These are phyloP conservation scores for Graphiopsis chlorocephala DNA, from an alignment of 2,329 filamentous ascomycete species.

Conservation along the genomic window DNA sequence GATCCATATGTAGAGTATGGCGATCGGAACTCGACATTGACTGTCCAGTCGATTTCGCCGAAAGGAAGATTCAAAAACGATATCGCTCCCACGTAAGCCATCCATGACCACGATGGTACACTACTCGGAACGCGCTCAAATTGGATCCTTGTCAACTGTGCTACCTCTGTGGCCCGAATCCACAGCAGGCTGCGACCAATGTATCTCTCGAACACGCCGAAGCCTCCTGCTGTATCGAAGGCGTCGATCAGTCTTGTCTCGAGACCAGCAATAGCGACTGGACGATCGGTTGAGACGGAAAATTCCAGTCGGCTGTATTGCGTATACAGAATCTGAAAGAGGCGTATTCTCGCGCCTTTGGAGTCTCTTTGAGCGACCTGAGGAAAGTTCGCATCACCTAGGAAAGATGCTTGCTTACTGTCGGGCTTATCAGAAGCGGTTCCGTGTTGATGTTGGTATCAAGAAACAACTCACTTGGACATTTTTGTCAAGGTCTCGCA, in stretches of 20 bases:
- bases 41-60: neutral
- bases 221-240: neutral
- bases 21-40: neutral
- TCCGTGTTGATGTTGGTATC: neutral
- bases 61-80: neutral
- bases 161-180: neutral
- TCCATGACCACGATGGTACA: neutral
- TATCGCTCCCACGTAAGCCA: neutral
- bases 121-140: neutral
- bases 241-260: neutral
- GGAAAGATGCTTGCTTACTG: neutral
- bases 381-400: neutral
- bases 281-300: neutral
- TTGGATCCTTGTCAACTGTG: neutral
- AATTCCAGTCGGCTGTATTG: neutral
- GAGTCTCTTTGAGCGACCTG: neutral
- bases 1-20: neutral
- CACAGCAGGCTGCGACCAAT: neutral
- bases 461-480: neutral
- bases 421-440: neutral
- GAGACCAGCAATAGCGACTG: neutral
- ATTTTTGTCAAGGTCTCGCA: neutral
- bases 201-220: neutral
- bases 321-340: neutral
- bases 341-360: neutral